Percentiles rank a stretch among this genome's conserved stretches.
phyloP scores from a whole-genome alignment of 371 early-diverging fungal species.

The Catenaria anguillulae region DNA sequence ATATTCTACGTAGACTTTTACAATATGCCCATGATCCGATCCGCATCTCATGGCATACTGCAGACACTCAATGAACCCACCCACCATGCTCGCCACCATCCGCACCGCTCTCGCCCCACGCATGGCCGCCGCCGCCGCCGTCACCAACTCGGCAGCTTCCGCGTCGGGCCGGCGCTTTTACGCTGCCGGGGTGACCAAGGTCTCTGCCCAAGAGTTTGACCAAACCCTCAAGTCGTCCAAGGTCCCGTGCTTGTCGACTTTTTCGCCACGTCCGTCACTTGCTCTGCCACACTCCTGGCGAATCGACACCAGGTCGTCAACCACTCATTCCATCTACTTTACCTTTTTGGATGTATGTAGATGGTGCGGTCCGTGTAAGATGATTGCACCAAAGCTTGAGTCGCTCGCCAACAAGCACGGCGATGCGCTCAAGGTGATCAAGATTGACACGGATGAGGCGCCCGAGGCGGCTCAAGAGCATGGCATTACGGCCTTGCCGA shows the following conservation, averaged over 20 bases:
- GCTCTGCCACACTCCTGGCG: neutral
- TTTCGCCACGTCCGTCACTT: constrained; percentile 6
- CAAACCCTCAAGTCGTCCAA: neutral
- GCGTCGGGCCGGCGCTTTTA: neutral
- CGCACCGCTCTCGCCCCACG: too few relatives aligned
- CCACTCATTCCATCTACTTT: neutral
- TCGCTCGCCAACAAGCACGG: neutral
- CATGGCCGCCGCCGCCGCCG: too few relatives aligned
- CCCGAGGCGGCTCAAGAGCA: constrained; percentile 5
- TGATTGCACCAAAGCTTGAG: constrained; percentile 3
- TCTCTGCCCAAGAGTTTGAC: neutral
- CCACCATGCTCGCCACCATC: too few relatives aligned
- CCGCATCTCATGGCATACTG: too few relatives aligned
- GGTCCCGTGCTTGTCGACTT: constrained; percentile 10
- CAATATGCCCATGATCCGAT: too few relatives aligned
- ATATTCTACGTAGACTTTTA: too few relatives aligned
- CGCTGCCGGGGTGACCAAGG: neutral
- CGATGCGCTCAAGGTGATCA: neutral
- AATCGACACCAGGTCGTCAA: neutral
- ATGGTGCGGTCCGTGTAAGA: constrained; percentile 8
- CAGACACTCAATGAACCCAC: too few relatives aligned
- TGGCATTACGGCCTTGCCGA: neutral
- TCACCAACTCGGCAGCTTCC: too few relatives aligned
- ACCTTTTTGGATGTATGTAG: neutral
- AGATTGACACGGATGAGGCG: constrained; percentile 4